phyloP scores from a whole-genome alignment of 306 rosid species.

The Prunus mira region DNA sequence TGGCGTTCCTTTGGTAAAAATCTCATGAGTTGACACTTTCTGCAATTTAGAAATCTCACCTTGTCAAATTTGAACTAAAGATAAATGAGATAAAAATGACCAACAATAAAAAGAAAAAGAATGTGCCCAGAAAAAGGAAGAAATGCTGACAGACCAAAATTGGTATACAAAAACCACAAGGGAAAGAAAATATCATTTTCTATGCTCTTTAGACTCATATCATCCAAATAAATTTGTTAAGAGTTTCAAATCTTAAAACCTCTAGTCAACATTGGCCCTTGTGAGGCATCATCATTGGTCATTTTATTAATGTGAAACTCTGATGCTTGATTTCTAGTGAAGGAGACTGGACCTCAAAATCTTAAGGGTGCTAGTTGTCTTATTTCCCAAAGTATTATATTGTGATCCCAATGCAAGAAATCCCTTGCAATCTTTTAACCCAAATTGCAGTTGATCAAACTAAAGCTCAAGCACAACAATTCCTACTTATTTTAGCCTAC shows the following conservation, averaged over 20 bases:
- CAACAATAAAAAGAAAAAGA: neutral
- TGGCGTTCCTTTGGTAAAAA: conserved; percentile 22
- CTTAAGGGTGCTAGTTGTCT: neutral
- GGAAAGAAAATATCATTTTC: neutral
- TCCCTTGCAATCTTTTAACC: neutral
- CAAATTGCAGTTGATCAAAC: neutral
- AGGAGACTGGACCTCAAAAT: no score
- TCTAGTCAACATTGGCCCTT: neutral
- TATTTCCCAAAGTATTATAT: neutral
- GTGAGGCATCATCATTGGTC: neutral
- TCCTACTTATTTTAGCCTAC: neutral
- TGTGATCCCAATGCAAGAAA: neutral
- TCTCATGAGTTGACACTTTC: conserved; percentile 9
- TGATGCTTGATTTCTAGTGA: neutral
- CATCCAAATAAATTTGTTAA: neutral
- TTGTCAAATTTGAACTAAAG: neutral
- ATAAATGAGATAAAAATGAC: neutral
- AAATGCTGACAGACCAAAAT: neutral
- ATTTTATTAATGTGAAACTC: neutral
- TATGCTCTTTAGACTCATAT: neutral
- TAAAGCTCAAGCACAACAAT: neutral
- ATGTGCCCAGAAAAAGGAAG: neutral
- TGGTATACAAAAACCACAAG: neutral
- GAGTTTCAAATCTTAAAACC: neutral
- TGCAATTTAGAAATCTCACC: neutral